Evolutionary conservation across 75 land plant genomes (phyloP).

Genomic region (Cunninghamia lanceolata): DNA sequence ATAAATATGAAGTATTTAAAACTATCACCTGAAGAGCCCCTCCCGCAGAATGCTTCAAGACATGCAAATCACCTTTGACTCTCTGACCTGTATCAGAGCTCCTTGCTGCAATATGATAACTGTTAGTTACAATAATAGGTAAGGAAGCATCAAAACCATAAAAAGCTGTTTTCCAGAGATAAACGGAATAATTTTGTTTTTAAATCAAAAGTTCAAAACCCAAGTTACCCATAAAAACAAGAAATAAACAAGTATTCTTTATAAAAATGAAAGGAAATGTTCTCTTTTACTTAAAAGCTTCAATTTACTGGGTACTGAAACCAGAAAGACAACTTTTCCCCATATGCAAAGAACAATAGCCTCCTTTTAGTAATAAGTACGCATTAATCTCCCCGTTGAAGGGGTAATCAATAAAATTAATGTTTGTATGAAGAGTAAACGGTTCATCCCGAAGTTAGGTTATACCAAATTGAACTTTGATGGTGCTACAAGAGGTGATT

Average conservation of each 20-base stretch:
- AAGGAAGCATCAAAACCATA: neutral
- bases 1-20: neutral
- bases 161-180: neutral
- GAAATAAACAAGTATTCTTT: neutral
- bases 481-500: no score
- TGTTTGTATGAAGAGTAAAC: no score
- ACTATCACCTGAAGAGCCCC: conserved; percentile 84
- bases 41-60: conserved; percentile 71
- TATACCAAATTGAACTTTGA: no score
- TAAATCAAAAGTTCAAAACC: neutral
- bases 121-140: neutral
- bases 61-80: conserved; percentile 74
- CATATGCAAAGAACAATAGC: neutral
- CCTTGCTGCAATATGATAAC: conserved; percentile 42
- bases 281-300: neutral
- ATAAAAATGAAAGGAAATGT: neutral
- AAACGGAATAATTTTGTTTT: neutral
- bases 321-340: neutral
- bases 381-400: no score
- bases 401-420: no score
- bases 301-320: neutral
- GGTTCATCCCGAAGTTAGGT: no score
- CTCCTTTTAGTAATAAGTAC: no score
- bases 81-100: conserved; percentile 51
- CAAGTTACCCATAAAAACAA: neutral